phyloP scores from a whole-genome alignment of 2,329 filamentous ascomycete genomes.

The Fusarium chaquense region DNA sequence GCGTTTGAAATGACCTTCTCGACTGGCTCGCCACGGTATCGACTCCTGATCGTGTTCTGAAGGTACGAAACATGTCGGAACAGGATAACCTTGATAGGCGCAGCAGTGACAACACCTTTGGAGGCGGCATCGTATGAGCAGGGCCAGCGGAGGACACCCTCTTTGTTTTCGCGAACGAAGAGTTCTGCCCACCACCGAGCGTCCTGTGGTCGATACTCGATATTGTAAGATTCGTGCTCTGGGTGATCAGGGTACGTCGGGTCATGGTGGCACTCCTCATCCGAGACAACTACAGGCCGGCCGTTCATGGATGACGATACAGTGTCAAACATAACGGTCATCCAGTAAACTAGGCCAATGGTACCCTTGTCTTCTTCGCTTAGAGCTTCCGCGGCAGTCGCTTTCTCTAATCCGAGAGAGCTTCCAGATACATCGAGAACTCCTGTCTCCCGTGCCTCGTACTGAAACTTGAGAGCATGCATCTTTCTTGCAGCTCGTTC shows the following conservation, averaged over 20 bases:
- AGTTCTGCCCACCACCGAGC: constrained; percentile 52
- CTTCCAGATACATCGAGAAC: constrained; percentile 45
- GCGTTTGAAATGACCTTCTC: constrained; percentile 63
- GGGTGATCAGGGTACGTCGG: constrained; percentile 43
- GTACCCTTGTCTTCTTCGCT: constrained; percentile 57
- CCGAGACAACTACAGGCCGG: constrained; percentile 52
- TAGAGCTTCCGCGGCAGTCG: constrained; percentile 36
- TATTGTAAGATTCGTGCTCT: constrained; percentile 36
- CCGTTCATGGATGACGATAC: constrained; percentile 66
- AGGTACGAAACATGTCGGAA: constrained; percentile 68
- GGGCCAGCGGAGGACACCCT: constrained; percentile 60
- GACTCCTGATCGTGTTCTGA: constrained; percentile 62
- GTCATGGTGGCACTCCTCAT: constrained; percentile 57
- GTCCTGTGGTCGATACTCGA: constrained; percentile 40
- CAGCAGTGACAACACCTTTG: constrained; percentile 62
- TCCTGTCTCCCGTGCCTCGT: constrained; percentile 48
- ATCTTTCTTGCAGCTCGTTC: constrained; percentile 57
- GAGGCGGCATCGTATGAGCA: constrained; percentile 66
- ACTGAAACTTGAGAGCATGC: constrained; percentile 53
- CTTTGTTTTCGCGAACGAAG: constrained; percentile 50
- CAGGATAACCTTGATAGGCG: constrained; percentile 69
- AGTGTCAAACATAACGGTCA: constrained; percentile 71
- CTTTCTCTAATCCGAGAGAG: constrained; percentile 44
- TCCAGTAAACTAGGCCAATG: constrained; percentile 69
- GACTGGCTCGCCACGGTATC: constrained; percentile 53